Evolutionary conservation across 345 rosid species (phyloP).

Genomic region (Dimocarpus longan): DNA sequence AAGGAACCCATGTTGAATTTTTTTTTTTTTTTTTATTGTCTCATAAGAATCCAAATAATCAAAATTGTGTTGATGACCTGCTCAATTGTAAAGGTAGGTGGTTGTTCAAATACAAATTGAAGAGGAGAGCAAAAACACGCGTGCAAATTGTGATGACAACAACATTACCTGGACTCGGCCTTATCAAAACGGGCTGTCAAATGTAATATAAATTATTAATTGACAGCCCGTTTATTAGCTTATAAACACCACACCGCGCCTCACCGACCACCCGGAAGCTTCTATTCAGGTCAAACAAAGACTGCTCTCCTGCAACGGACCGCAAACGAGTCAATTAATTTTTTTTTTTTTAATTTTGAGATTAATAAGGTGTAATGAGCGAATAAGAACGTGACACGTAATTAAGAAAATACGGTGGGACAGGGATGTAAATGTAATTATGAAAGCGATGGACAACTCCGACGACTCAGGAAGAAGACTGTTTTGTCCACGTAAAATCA

Average conservation of each 20-base stretch:
- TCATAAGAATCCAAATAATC: conserved; percentile 31
- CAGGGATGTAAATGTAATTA: no score
- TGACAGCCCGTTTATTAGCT: conserved; percentile 30
- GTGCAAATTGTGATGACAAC: not conserved
- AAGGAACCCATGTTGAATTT: conserved; percentile 65
- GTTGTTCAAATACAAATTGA: not conserved
- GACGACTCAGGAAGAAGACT: not conserved
- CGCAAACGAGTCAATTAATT: not conserved
- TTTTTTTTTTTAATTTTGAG: no score
- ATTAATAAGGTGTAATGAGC: not conserved
- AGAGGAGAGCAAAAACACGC: not conserved
- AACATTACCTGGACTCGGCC: conserved; percentile 2
- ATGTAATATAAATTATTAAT: not conserved
- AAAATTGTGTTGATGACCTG: conserved; percentile 22
- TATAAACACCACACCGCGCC: not conserved
- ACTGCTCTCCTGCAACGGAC: not conserved
- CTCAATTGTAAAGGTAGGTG: not conserved
- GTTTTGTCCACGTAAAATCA: no score
- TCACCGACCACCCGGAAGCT: conserved; percentile 25
- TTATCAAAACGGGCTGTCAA: conserved; percentile 37
- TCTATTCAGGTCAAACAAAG: not conserved
- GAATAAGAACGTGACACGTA: not conserved
- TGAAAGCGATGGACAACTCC: not conserved
- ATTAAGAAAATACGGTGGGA: not conserved
- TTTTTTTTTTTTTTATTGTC: not conserved